A percentile compares a stretch with the other conserved stretches of the same genome.
phyloP scores from a whole-genome alignment of 192 early-diverging fungal genomes.

The Chytriomyces sp. region DNA sequence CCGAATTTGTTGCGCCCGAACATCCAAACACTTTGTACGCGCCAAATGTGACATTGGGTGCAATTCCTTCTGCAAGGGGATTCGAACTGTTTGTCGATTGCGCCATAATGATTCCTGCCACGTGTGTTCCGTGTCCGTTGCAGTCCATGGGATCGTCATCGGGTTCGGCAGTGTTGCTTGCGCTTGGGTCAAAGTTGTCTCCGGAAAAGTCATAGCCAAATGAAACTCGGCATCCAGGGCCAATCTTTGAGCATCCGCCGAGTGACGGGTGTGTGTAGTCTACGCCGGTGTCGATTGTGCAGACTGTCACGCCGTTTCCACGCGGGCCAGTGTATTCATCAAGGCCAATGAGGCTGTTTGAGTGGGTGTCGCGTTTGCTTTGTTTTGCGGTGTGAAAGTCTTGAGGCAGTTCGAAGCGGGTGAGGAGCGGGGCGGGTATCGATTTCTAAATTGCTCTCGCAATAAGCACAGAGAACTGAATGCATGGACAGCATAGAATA shows the following conservation, averaged over 20 bases:
- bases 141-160: conserved; percentile 36
- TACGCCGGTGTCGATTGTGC: conserved; percentile 54
- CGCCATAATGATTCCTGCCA: conserved; percentile 48
- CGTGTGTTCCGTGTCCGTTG: conserved; percentile 53
- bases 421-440: no score
- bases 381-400: neutral
- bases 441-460: no score
- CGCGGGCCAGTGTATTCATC: neutral
- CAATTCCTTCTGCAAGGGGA: conserved; percentile 63
- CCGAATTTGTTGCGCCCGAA: conserved; percentile 56
- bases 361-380: neutral
- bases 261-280: conserved; percentile 57
- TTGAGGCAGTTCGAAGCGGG: no score
- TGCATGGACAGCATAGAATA: conserved; percentile 9
- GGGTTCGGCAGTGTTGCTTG: conserved; percentile 2
- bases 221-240: conserved; percentile 41
- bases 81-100: conserved; percentile 26
- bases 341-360: neutral
- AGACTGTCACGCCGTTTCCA: conserved; percentile 52
- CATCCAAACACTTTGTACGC: conserved; percentile 67
- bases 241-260: conserved; percentile 43
- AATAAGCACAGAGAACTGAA: neutral
- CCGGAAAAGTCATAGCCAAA: conserved; percentile 49
- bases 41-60: conserved; percentile 73
- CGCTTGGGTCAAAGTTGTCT: conserved; percentile 30